Evolutionary conservation across 2,329 filamentous ascomycete genomes (phyloP).

Genomic region (Hypoxylon sp.): DNA sequence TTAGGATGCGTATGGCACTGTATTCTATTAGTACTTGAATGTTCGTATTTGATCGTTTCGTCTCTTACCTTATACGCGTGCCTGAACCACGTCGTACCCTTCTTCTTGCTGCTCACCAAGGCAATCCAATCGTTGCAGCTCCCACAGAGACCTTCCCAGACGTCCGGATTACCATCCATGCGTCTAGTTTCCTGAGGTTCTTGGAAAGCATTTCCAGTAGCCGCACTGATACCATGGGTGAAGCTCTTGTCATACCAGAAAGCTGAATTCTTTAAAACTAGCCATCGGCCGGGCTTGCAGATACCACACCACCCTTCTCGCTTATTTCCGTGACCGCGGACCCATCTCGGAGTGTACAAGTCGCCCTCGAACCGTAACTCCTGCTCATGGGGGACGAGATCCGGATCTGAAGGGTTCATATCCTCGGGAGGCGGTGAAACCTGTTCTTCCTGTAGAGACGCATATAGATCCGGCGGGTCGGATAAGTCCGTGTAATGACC

Average conservation of each 20-base stretch:
- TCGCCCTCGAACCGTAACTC: constrained; percentile 84
- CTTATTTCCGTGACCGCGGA: constrained; percentile 87
- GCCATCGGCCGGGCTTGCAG: constrained; percentile 87
- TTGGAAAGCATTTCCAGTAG: constrained; percentile 82
- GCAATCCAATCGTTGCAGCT: constrained; percentile 86
- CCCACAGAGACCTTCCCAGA: constrained; percentile 84
- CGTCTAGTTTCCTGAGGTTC: constrained; percentile 80
- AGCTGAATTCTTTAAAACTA: constrained; percentile 89
- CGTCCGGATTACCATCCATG: constrained; percentile 84
- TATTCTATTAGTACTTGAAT: constrained; percentile 40
- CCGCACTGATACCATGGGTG: constrained; percentile 86
- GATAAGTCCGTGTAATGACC: constrained; percentile 80
- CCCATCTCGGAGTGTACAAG: constrained; percentile 86
- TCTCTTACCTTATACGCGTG: constrained; percentile 83
- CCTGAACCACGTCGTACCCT: constrained; percentile 92
- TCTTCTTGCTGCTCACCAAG: constrained; percentile 87
- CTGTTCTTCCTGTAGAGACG: constrained; percentile 79
- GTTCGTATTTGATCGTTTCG: background rate
- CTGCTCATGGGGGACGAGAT: constrained; percentile 82
- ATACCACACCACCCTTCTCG: constrained; percentile 91
- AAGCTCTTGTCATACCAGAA: constrained; percentile 97
- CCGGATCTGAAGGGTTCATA: constrained; percentile 83
- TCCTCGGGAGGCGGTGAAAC: constrained; percentile 81
- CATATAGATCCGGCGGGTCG: constrained; percentile 82
- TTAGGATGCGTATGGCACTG: constrained; percentile 80